A percentile compares a stretch with the other conserved stretches of the same genome.
Conservation (phyloP, 495 filamentous ascomycete genomes). For the Neurospora terricola region DNA sequence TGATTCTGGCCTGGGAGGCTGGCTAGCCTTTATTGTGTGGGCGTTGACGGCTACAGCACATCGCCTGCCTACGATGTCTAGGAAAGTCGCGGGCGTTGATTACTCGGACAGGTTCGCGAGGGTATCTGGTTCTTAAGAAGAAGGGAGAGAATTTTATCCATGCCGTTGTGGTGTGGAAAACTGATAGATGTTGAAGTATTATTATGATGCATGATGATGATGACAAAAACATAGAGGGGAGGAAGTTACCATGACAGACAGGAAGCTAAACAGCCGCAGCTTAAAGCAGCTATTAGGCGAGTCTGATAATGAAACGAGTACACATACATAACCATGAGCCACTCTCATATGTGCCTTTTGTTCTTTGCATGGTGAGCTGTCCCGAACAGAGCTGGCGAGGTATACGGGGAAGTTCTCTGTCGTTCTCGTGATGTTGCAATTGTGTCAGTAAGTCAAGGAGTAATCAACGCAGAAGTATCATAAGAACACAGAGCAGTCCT, state of each 20-base stretch:
- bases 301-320: not conserved
- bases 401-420: no score
- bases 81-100: not conserved
- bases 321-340: not conserved
- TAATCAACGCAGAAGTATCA: no score
- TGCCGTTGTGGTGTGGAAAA: not conserved
- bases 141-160: no score
- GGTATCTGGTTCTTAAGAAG: not conserved
- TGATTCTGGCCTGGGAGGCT: not conserved
- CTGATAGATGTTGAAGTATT: not conserved
- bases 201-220: not conserved
- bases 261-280: not conserved
- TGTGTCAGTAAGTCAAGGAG: no score
- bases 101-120: not conserved
- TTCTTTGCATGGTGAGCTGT: not conserved
- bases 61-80: not conserved
- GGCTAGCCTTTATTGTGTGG: not conserved
- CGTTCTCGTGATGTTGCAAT: no score
- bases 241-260: not conserved
- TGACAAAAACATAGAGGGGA: not conserved
- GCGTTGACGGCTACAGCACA: not conserved
- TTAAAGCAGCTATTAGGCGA: not conserved
- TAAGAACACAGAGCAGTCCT: not conserved
- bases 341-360: not conserved
- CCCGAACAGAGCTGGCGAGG: no score